Evolutionary conservation across 2,329 filamentous ascomycete genomes (phyloP).

Genomic region (Exserohilum rostratum): DNA sequence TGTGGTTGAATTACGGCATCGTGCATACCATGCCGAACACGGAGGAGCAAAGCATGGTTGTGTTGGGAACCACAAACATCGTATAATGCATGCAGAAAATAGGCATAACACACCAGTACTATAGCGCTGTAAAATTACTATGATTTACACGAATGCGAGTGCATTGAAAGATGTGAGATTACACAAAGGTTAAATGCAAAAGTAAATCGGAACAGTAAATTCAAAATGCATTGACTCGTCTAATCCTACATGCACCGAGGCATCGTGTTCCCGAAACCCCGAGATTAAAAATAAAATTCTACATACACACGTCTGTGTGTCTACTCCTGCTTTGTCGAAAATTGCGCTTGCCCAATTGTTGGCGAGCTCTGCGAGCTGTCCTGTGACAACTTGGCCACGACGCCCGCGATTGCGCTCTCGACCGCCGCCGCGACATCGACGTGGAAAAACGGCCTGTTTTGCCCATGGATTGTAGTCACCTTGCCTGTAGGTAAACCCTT

Average conservation of each 20-base stretch:
- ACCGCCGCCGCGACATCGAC: slow-evolving; percentile 88
- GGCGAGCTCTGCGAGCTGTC: slow-evolving; percentile 24
- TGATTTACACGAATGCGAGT: too few species aligned
- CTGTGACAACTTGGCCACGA: slow-evolving; percentile 55
- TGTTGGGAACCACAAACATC: not conserved
- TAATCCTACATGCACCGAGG: too few species aligned
- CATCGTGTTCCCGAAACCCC: too few species aligned
- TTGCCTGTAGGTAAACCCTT: slow-evolving; percentile 39
- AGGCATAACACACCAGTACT: not conserved
- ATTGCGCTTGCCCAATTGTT: slow-evolving; percentile 15
- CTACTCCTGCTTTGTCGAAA: slow-evolving; percentile 23
- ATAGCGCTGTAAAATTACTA: too few species aligned
- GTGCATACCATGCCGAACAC: not conserved
- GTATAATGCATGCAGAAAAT: not conserved
- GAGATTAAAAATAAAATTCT: not conserved
- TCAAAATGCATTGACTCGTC: too few species aligned
- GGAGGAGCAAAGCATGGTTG: not conserved
- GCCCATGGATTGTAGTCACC: slow-evolving; percentile 76
- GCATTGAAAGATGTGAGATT: too few species aligned
- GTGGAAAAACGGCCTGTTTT: slow-evolving; percentile 92
- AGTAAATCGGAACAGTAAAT: too few species aligned
- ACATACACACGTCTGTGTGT: not conserved
- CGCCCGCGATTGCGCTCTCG: slow-evolving; percentile 83
- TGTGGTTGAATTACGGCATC: not conserved
- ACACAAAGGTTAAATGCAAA: too few species aligned